Evolutionary conservation across 345 rosid species (phyloP).

Genomic region (Acer negundo): DNA sequence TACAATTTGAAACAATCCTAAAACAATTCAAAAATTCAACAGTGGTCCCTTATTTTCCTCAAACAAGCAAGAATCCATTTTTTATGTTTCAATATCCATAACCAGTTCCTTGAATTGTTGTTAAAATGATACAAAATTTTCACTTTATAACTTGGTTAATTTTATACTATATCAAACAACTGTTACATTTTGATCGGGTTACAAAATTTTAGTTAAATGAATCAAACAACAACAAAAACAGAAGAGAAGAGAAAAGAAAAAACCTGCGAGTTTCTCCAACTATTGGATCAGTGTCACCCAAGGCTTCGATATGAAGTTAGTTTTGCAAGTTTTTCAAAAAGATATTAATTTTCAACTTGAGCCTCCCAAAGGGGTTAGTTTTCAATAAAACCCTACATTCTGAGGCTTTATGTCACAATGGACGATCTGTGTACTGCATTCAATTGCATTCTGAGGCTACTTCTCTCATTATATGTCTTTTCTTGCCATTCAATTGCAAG

Average conservation of each 20-base stretch:
- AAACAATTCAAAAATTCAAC: background rate
- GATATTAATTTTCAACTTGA: no score
- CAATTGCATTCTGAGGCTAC: no score
- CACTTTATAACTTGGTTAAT: background rate
- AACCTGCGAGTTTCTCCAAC: constrained; percentile 99
- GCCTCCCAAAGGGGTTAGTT: no score
- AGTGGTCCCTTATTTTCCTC: background rate
- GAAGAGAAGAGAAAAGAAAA: constrained; percentile 3
- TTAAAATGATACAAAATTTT: no score
- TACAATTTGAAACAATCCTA: background rate
- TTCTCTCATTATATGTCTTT: no score
- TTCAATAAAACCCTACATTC: no score
- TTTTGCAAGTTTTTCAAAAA: no score
- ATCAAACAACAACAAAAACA: no score
- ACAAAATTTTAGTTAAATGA: background rate
- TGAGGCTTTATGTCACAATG: no score
- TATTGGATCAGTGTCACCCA: constrained; percentile 94
- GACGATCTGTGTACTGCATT: no score
- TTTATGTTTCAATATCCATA: no score
- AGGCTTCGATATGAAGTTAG: constrained; percentile 83
- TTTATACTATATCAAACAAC: background rate
- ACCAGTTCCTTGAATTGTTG: background rate
- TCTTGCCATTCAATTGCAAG: no score
- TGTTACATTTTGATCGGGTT: background rate
- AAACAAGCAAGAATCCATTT: background rate